Evolutionary conservation across 2,329 filamentous ascomycete genomes (phyloP).

Genomic region (Helotiales sp.): DNA sequence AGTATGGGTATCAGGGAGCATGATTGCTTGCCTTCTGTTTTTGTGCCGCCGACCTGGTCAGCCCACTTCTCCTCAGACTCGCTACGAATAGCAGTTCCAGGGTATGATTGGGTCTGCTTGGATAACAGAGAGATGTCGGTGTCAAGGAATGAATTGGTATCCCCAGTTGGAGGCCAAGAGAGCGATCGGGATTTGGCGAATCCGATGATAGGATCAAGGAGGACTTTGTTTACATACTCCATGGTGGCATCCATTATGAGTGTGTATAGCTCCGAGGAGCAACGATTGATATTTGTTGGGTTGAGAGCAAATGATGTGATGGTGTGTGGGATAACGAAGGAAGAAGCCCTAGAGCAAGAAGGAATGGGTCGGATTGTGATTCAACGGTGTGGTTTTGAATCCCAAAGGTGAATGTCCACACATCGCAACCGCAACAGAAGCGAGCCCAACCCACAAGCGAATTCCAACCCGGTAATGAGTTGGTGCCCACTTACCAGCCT

Average conservation of each 20-base stretch:
- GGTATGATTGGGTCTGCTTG: neutral
- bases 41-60: conserved; percentile 24
- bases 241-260: neutral
- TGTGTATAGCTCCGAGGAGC: neutral
- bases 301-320: neutral
- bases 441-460: neutral
- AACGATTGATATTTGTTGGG: neutral
- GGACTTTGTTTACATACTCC: conserved; percentile 1
- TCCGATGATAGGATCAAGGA: conserved; percentile 1
- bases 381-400: neutral
- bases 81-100: neutral
- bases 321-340: neutral
- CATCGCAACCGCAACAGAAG: neutral
- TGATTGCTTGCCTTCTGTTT: conserved; percentile 10
- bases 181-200: neutral
- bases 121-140: neutral
- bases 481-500: neutral
- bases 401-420: neutral
- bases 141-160: neutral
- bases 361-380: neutral
- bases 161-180: neutral
- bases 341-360: neutral
- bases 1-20: neutral
- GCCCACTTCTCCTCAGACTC: conserved; percentile 18
- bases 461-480: neutral